Conservation (phyloP, 441 rosid species). For the Erodium trifolium region DNA sequence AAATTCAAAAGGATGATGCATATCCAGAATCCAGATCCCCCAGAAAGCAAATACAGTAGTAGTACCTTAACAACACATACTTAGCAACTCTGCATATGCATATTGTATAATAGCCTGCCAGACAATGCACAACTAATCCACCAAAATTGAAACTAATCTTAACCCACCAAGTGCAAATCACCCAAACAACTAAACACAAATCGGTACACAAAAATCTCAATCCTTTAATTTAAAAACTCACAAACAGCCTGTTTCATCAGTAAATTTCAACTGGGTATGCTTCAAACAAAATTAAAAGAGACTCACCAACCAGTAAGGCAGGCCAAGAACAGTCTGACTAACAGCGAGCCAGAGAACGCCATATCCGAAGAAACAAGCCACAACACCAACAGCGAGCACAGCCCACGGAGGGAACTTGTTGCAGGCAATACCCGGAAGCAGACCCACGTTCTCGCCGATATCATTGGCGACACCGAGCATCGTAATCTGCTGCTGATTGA, state of each 20-base stretch:
- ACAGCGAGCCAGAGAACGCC: conserved; percentile 89
- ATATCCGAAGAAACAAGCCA: conserved; percentile 69
- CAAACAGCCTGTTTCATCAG: background rate
- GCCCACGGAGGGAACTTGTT: conserved; percentile 89
- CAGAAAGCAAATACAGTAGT: background rate
- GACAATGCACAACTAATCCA: background rate
- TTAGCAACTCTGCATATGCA: background rate
- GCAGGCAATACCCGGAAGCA: conserved; percentile 75
- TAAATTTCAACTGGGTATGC: background rate
- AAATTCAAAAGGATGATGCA: too few species aligned
- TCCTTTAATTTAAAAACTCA: background rate
- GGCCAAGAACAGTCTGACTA: conserved; percentile 38
- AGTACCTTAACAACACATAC: background rate
- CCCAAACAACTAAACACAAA: background rate
- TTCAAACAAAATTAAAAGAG: background rate
- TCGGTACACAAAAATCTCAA: background rate
- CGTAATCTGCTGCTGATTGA: conserved; percentile 72
- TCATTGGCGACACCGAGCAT: conserved; percentile 90
- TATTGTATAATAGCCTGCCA: background rate
- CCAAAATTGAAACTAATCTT: background rate
- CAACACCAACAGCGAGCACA: conserved; percentile 55
- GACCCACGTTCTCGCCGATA: conserved; percentile 78
- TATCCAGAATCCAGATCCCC: background rate
- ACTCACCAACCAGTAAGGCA: conserved; percentile 85
- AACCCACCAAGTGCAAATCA: background rate